A percentile compares a stretch with the other conserved stretches of the same genome.
phyloP scores from a whole-genome alignment of 805 yeast species.

The Soucietia sequanensis region DNA sequence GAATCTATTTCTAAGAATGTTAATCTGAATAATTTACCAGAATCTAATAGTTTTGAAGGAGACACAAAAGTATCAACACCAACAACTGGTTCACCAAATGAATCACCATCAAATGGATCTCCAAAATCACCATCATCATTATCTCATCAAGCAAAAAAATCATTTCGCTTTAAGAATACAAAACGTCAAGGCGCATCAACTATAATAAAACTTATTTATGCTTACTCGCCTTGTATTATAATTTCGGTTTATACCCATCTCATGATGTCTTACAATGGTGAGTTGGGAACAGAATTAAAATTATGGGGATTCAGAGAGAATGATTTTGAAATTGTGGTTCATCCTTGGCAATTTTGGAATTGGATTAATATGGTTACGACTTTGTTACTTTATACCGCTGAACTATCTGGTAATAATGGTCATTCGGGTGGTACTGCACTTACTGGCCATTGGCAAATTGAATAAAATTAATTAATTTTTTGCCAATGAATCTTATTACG shows the following conservation, averaged over 20 bases:
- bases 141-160: conserved; percentile 6
- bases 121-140: conserved; percentile 3
- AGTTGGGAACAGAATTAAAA: conserved; percentile 60
- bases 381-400: conserved; percentile 75
- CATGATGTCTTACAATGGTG: conserved; percentile 84
- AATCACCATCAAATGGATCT: no score
- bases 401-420: conserved; percentile 50
- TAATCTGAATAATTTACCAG: neutral
- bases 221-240: conserved; percentile 90
- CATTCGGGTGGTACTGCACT: conserved; percentile 31
- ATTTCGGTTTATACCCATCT: conserved; percentile 95
- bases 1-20: neutral
- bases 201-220: conserved; percentile 61
- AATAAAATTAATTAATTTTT: conserved; percentile 15
- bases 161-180: conserved; percentile 11
- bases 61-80: conserved; percentile 11
- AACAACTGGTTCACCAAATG: no score
- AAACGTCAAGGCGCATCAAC: conserved; percentile 29
- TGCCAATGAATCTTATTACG: neutral
- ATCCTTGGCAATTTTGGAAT: conserved; percentile 96
- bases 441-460: conserved; percentile 45
- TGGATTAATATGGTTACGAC: conserved; percentile 90
- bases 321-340: conserved; percentile 34
- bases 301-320: conserved; percentile 50
- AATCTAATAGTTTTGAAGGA: neutral